phyloP scores from a whole-genome alignment of 768 basidiomycete genomes.

The Tulasnella calospora region DNA sequence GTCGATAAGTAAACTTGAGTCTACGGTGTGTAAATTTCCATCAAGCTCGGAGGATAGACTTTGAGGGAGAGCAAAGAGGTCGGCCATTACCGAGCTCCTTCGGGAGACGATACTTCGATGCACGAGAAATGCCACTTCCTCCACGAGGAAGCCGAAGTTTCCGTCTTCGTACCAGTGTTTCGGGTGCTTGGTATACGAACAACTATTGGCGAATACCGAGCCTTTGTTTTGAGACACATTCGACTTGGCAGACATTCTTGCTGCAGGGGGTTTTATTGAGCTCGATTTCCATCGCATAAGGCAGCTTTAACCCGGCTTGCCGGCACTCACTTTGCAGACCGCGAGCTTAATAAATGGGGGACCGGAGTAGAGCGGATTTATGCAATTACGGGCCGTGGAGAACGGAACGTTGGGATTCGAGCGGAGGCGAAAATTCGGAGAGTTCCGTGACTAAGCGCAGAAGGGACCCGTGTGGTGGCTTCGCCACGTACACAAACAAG shows the following conservation, averaged over 20 bases:
- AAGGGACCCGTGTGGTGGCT: no score
- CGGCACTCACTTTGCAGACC: background rate
- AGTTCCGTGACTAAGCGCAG: background rate
- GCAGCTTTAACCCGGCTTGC: no score
- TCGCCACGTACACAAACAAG: no score
- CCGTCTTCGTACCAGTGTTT: conserved; percentile 11
- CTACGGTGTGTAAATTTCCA: background rate
- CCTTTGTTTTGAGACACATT: background rate
- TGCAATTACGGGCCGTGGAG: no score
- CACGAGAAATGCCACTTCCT: background rate
- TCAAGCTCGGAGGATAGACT: background rate
- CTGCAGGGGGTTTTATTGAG: background rate
- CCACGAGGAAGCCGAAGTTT: conserved; percentile 13
- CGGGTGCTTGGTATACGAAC: background rate
- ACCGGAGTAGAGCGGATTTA: background rate
- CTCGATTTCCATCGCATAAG: no score
- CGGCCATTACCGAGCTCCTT: background rate
- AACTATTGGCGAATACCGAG: background rate
- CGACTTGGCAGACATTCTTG: background rate
- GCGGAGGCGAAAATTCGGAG: background rate
- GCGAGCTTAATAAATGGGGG: background rate
- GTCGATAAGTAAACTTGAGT: background rate
- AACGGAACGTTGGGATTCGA: background rate
- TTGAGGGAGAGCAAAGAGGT: background rate
- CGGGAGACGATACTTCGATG: background rate